phyloP scores from a whole-genome alignment of 768 basidiomycete genomes.

The Leccinum uliginosum region DNA sequence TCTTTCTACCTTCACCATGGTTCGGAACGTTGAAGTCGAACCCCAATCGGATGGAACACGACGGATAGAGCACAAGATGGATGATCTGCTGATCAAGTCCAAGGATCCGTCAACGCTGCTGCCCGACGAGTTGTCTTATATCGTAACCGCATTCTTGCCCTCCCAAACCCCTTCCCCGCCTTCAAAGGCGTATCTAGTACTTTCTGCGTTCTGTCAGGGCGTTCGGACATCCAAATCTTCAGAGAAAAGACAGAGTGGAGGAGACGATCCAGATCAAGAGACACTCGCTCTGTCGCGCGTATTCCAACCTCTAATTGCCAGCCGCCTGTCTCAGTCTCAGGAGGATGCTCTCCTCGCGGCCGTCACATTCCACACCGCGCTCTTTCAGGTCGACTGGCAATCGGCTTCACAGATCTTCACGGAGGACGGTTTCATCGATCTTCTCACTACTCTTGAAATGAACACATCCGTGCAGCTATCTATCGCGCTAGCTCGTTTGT shows the following conservation, averaged over 20 bases:
- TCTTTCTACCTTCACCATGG: conserved; percentile 7
- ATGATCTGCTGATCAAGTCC: conserved; percentile 31
- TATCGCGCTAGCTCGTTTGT: conserved; percentile 63
- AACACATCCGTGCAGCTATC: conserved; percentile 45
- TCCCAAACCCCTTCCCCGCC: conserved; percentile 41
- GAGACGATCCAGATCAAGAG: conserved; percentile 39
- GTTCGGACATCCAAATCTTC: conserved; percentile 38
- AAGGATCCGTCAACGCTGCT: conserved; percentile 35
- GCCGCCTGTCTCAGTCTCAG: conserved; percentile 51
- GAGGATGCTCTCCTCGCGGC: conserved; percentile 51
- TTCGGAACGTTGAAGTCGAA: not conserved
- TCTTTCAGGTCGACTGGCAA: conserved; percentile 79
- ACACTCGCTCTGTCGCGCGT: conserved; percentile 46
- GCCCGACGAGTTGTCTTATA: conserved; percentile 52
- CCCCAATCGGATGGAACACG: not conserved
- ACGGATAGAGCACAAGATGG: conserved; percentile 16
- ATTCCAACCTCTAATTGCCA: conserved; percentile 48
- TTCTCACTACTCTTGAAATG: conserved; percentile 64
- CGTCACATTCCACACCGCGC: conserved; percentile 65
- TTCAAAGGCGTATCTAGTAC: conserved; percentile 66
- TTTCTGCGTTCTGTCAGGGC: conserved; percentile 66
- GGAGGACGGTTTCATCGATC: conserved; percentile 58
- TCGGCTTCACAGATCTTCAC: conserved; percentile 62
- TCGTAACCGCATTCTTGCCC: conserved; percentile 51
- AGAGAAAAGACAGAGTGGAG: conserved; percentile 32